Base-by-base conservation (phyloP, 768 basidiomycete genomes). In the Podaxis sp. region DNA sequence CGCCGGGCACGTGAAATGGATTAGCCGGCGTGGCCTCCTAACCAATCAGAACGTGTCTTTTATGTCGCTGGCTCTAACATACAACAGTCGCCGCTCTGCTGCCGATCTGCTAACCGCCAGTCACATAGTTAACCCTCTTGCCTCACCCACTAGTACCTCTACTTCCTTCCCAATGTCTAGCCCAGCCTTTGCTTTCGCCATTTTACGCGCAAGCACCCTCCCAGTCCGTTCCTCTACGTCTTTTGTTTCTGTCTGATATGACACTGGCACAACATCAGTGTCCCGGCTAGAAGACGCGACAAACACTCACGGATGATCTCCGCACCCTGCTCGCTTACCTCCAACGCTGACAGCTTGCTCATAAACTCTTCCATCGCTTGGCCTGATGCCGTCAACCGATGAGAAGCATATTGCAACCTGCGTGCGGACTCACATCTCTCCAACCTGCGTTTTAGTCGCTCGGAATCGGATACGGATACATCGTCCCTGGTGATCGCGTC, bases 1-100 rank as follows among this genome's bases (percentile, higher is more conserved):
- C 63, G 65, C 57, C 52, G 67, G 50, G 69, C 78, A 80, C 79
- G 78, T 80, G 79, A 78, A 77, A 73, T 50, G 12, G 12, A 24
- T 40, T 37, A 38, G 11, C 24, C 37, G n/a, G 54, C 36, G 11
- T 27, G 4, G 40, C 29, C 51, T 13, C 13, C 37, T 66, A 72
- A 65, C 77, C 77, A 78, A 78, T 78, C 75, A 75, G 19, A 68
- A 37, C 24, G 4, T 41, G 37, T 41, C 62, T 61, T 69, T 73
- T 74, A 74, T 69, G 49, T 57, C 41, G 63, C 69, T 69, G 41
- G 41, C n/a, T 43, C 17, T 43, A 43, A 43, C 41, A 43, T 43
- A 43, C 65, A 66, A 62, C 64, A 66, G 60, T 53, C 58, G 65
- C 71, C 72, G 68, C 66, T 57, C 60, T n/a, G 54, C 58, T 13